Evolutionary conservation across 148 eudicot species (phyloP), one percentile per base, ranked within the genome.

Genomic region (Limonium bicolor): DNA sequence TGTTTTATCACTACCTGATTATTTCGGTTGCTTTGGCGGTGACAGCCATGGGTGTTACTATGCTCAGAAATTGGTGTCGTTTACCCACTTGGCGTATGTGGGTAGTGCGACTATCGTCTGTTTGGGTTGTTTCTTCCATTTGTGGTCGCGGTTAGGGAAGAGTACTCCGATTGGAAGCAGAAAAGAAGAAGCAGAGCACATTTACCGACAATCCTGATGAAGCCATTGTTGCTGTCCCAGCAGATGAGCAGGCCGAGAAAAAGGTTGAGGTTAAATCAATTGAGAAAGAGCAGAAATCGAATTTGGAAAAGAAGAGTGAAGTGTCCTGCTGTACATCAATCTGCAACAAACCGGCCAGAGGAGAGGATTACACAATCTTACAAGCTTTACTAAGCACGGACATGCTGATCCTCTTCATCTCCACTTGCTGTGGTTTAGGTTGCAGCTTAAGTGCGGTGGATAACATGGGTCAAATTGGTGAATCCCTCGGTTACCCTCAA

Each of bases 341-440:
- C 0, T 65, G 58, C 42, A 35, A 31, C 33, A 64, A 55, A 20
- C 69, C 64, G 5, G 40, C 28, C 2, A 35, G 69, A 48, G 69
- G 64, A 16, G 64, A 58, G 6, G 69, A 65, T 39, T 54, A 59
- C 51, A 58, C 64, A 27, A 65, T 65, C 4, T 23, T 65, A 18
- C 64, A 65, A 48, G 64, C 69, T 8, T 52, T 65, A 28, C 53
- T 65, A 27, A 65, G 64, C 50, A 6, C 54, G 13, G 69, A 59
- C 46, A 65, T 65, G 64, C 1, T 65, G 11, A 41, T 59, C 18
- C 47, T 65, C 14, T 65, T 65, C 27, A 8, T 65, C 4, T 47
- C 63, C 19, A 48, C 60, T 1, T 53, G 42, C 14, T 65, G 69
- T 20, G 69, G 69, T 11, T 32, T 65, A 22, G 69, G 69, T 2